Percentiles rank a stretch among this genome's conserved stretches.
phyloP scores from a whole-genome alignment of 305 asterid species.

The Solanum hybrid region DNA sequence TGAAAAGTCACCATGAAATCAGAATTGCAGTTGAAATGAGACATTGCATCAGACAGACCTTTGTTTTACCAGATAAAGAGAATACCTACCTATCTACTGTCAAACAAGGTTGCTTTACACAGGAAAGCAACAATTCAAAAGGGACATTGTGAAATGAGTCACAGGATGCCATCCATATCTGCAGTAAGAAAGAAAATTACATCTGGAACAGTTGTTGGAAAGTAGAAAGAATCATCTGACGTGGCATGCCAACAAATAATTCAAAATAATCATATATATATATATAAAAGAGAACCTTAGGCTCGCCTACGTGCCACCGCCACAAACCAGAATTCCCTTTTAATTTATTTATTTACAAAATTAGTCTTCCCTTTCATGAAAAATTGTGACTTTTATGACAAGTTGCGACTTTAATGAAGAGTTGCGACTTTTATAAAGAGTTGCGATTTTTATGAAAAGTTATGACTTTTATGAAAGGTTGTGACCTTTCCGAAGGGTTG shows the following conservation, averaged over 20 bases:
- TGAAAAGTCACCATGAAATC: slow-evolving; percentile 14
- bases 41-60: slow-evolving; percentile 4
- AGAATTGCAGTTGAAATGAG: slow-evolving; percentile 8
- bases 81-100: slow-evolving; percentile 65
- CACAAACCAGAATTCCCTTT: too few species aligned
- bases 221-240: background rate
- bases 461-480: too few species aligned
- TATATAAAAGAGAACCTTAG: too few species aligned
- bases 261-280: background rate
- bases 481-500: too few species aligned
- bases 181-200: slow-evolving; percentile 15
- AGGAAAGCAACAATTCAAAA: slow-evolving; percentile 33
- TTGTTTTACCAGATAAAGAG: background rate
- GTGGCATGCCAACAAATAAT: background rate
- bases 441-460: too few species aligned
- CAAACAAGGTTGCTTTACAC: slow-evolving; percentile 56
- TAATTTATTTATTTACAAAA: too few species aligned
- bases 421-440: too few species aligned
- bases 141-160: slow-evolving; percentile 52
- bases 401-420: too few species aligned
- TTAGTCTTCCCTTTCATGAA: too few species aligned
- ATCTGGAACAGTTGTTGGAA: slow-evolving; percentile 6
- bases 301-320: too few species aligned
- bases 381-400: too few species aligned
- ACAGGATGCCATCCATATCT: slow-evolving; percentile 70